phyloP scores from a whole-genome alignment of 768 basidiomycete genomes.

The Boletus rubroflammeus region DNA sequence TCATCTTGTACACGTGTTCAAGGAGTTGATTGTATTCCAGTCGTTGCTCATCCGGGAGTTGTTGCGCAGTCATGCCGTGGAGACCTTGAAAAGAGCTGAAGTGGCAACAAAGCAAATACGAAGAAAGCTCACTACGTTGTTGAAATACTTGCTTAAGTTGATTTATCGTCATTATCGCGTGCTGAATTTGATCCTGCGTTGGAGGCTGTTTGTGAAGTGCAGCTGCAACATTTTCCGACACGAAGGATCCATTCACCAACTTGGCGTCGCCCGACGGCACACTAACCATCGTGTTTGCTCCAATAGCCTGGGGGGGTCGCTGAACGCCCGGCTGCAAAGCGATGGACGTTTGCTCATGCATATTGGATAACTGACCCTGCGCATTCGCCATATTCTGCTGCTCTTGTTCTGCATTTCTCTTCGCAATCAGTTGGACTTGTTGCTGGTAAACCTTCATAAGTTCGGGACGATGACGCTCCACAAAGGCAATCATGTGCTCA shows the following conservation, averaged over 20 bases:
- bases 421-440: slow-evolving; percentile 17
- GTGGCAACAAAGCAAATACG: slow-evolving; percentile 7
- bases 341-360: slow-evolving; percentile 19
- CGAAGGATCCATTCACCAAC: slow-evolving; percentile 11
- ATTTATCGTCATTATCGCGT: slow-evolving; percentile 26
- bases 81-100: slow-evolving; percentile 31
- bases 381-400: slow-evolving; percentile 19
- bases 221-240: neutral
- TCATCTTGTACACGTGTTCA: slow-evolving; percentile 45
- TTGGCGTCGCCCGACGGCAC: slow-evolving; percentile 19
- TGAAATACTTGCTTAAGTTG: slow-evolving; percentile 35
- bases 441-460: slow-evolving; percentile 28
- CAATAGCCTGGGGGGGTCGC: slow-evolving; percentile 13
- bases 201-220: slow-evolving; percentile 12
- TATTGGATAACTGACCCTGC: slow-evolving; percentile 16
- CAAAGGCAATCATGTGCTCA: slow-evolving; percentile 49
- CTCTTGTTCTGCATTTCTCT: slow-evolving; percentile 23
- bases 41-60: slow-evolving; percentile 52
- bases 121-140: slow-evolving; percentile 27
- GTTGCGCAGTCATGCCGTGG: slow-evolving; percentile 32
- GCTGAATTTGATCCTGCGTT: slow-evolving; percentile 35
- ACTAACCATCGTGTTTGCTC: slow-evolving; percentile 9
- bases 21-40: slow-evolving; percentile 49
- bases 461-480: slow-evolving; percentile 50
- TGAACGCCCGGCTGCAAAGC: slow-evolving; percentile 13